Base-by-base conservation (phyloP, 148 eudicot genomes). In the Silene conica region DNA sequence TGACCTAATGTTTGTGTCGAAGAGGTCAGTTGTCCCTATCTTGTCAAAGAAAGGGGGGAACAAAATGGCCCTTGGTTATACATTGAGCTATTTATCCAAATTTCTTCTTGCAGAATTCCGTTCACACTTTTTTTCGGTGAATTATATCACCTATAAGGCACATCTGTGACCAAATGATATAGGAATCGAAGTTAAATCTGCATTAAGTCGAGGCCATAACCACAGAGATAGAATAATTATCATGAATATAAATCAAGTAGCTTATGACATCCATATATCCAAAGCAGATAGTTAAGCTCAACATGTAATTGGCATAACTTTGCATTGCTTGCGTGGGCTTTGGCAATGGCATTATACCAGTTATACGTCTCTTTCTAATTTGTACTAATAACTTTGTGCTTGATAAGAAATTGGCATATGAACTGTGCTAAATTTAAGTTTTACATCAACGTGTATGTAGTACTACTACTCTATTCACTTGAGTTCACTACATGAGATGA, bases 11-110 rank as follows among this genome's bases (percentile, higher is more conserved):
- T 38, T 57, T 70, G 72, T 60, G 43, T 38, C 19, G 18, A 20
- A 63, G 61, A 60, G 72, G 75, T 70, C 79, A 72, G 57, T 31
- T 72, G 74, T 54, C 83, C 83, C 74, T 76, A 67, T 70, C 77
- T 72, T 76, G 73, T 41, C 48, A 72, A 69, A 66, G 79, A 67
- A 60, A 76, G 77, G 23, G 70, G 59, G 70, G 25, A 67, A 41
- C 57, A 61, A 76, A 31, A 45, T 67, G 83, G 3, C 79, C 77
- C 69, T 76, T 76, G 80, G 77, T 69, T 12, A 67, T 72, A 61
- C 73, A 60, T 66, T 72, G 77, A 76, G 83, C 83, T 80, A 72
- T 54, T 72, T 67, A 60, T 21, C 28, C 21, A 60, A 67, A n/a
- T 71, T 19, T 13, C 55, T 50, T 12, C 46, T 48, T 20, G 70